Conservation (phyloP, 1,139 yeast genomes). For the Suhomyces coccinellae region DNA sequence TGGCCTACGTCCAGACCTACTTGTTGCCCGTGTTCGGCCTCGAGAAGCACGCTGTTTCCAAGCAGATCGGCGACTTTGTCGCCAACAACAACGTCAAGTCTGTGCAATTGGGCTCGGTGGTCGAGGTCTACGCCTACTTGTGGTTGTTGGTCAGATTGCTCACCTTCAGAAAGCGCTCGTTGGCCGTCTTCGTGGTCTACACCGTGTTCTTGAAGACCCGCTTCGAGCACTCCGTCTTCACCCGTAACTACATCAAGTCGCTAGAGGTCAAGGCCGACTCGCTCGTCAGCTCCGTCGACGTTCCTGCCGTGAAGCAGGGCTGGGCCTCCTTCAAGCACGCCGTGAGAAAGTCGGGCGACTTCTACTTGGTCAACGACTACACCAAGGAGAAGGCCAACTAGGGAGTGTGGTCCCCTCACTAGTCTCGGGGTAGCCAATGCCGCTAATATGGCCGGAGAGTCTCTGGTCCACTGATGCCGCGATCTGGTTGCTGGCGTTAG, state of each 20-base stretch:
- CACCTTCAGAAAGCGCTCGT: conserved; percentile 63
- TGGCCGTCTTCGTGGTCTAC: conserved; percentile 60
- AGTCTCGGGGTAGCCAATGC: no score
- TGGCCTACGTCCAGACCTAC: conserved; percentile 64
- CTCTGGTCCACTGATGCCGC: no score
- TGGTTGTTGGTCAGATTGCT: conserved; percentile 55
- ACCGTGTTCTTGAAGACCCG: conserved; percentile 72
- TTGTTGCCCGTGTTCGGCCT: conserved; percentile 66
- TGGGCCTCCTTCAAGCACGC: conserved; percentile 62
- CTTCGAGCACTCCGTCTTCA: conserved; percentile 73
- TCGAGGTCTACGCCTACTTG: conserved; percentile 60
- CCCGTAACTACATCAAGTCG: conserved; percentile 67
- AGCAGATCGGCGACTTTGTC: conserved; percentile 54
- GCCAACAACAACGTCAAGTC: conserved; percentile 66
- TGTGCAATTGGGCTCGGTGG: conserved; percentile 67
- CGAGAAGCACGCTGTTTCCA: conserved; percentile 39
- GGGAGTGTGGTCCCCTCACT: no score
- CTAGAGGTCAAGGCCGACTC: conserved; percentile 76
- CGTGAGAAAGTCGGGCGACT: conserved; percentile 36
- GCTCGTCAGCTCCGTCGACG: conserved; percentile 47
- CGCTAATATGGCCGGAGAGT: no score
- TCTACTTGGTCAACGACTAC: conserved; percentile 39
- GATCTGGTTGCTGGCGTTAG: no score
- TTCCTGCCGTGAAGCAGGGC: conserved; percentile 60
- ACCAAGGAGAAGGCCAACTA: conserved; percentile 25